phyloP scores from a whole-genome alignment of 345 rosid genomes.

The Heritiera littoralis region DNA sequence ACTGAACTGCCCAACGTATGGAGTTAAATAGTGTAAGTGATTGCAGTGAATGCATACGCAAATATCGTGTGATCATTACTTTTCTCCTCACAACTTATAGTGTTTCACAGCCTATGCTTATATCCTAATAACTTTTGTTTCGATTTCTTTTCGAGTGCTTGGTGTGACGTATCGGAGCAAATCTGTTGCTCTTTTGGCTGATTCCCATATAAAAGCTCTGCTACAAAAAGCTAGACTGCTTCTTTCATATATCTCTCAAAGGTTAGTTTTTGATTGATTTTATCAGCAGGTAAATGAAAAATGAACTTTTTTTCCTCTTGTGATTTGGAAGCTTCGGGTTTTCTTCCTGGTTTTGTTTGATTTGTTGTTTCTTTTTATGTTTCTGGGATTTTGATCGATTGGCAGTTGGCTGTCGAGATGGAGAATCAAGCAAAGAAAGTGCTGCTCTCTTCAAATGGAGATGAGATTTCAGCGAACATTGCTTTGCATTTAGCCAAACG shows the following conservation, averaged over 20 bases:
- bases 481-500: conserved; percentile 71
- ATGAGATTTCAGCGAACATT: conserved; percentile 62
- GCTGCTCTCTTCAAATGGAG: conserved; percentile 77
- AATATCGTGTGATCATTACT: no score
- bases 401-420: conserved; percentile 34
- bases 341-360: background rate
- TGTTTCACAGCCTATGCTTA: no score
- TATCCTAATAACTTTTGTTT: no score
- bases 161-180: no score
- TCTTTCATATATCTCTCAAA: background rate
- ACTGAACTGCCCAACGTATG: background rate
- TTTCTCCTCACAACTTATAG: no score
- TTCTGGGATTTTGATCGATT: background rate
- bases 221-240: background rate
- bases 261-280: background rate
- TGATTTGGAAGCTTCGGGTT: background rate
- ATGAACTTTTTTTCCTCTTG: background rate
- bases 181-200: no score
- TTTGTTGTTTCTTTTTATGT: background rate
- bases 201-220: background rate
- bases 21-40: no score
- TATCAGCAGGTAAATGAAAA: background rate
- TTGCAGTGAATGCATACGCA: no score
- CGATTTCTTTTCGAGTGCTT: no score
- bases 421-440: conserved; percentile 61